Conservation (phyloP, 495 filamentous ascomycete genomes). For the Jackrogersella minutella region DNA sequence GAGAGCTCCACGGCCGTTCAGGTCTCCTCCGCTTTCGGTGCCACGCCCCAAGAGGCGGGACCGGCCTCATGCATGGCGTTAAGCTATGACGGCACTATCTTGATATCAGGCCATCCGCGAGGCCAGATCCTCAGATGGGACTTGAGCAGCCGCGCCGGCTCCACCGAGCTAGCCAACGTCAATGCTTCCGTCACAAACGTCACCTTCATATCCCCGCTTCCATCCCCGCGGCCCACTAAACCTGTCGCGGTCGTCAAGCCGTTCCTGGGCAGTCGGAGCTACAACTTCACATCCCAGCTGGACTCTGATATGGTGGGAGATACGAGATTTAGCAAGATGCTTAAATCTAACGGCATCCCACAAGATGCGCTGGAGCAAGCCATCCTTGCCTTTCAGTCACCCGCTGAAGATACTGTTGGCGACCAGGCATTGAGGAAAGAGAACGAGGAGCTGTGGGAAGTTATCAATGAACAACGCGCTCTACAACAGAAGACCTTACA, state of each 20-base stretch:
- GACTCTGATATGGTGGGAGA: constrained; percentile 46
- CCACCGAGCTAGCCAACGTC: constrained; percentile 68
- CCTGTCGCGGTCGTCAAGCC: constrained; percentile 76
- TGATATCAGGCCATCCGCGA: constrained; percentile 82
- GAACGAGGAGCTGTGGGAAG: constrained; percentile 61
- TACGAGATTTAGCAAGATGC: constrained; percentile 50
- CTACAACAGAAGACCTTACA: constrained; percentile 59
- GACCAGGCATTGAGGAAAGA: constrained; percentile 56
- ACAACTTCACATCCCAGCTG: constrained; percentile 74
- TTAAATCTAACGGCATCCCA: constrained; percentile 51
- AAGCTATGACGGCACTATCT: constrained; percentile 80
- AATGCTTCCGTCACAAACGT: constrained; percentile 84
- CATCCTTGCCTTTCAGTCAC: constrained; percentile 49
- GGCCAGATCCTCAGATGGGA: constrained; percentile 86
- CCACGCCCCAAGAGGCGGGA: constrained; percentile 67
- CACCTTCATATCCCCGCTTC: constrained; percentile 70
- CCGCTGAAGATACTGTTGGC: constrained; percentile 38
- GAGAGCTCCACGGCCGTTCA: constrained; percentile 59
- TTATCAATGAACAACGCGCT: constrained; percentile 58
- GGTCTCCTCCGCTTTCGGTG: constrained; percentile 67
- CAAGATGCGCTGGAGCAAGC: constrained; percentile 48
- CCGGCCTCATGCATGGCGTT: constrained; percentile 68
- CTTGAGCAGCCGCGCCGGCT: constrained; percentile 69
- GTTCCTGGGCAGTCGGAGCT: constrained; percentile 68
- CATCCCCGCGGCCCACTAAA: constrained; percentile 55